phyloP scores from a whole-genome alignment of 495 filamentous ascomycete species.

The Darksidea phi region DNA sequence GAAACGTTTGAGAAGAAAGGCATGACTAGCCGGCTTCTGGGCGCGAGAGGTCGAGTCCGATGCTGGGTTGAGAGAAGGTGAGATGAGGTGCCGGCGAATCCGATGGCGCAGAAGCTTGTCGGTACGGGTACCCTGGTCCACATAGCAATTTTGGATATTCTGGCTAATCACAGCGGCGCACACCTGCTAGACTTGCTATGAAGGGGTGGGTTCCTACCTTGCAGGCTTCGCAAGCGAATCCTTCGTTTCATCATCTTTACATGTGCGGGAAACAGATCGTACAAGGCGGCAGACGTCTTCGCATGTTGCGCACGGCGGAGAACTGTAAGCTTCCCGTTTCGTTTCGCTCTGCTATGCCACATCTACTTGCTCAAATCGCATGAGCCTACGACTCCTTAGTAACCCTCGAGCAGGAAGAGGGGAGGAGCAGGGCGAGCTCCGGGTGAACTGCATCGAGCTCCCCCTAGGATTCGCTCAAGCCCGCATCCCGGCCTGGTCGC shows the following conservation, averaged over 20 bases:
- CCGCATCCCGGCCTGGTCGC: not conserved
- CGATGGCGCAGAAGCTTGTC: conserved; percentile 20
- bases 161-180: conserved; percentile 29
- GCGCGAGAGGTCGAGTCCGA: conserved; percentile 4
- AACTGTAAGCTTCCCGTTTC: too few relatives aligned
- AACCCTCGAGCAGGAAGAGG: too few relatives aligned
- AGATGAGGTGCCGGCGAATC: conserved; percentile 34
- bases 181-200: conserved; percentile 18
- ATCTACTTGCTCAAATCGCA: too few relatives aligned
- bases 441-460: too few relatives aligned
- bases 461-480: not conserved
- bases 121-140: conserved; percentile 5
- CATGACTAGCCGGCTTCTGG: not conserved
- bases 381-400: too few relatives aligned
- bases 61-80: conserved; percentile 6
- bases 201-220: not conserved
- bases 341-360: too few relatives aligned
- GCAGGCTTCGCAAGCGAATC: not conserved
- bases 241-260: conserved; percentile 14
- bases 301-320: too few relatives aligned
- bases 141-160: not conserved
- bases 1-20: conserved; percentile 10
- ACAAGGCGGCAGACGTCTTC: too few relatives aligned
- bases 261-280: too few relatives aligned
- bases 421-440: too few relatives aligned